Conservation (phyloP, 306 rosid species). For the Corylus americana region DNA sequence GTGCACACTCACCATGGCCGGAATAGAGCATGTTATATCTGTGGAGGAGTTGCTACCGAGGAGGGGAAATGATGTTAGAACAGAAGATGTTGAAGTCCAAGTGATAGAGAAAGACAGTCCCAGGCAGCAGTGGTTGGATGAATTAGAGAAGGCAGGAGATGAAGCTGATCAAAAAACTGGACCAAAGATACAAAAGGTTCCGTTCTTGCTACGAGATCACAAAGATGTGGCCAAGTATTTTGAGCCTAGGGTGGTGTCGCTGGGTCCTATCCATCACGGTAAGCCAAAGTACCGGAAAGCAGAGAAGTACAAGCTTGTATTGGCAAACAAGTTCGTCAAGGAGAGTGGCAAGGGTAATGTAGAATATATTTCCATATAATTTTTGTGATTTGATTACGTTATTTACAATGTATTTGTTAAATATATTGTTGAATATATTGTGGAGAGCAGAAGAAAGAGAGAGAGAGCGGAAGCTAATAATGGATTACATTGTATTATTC, state of each 20-base stretch:
- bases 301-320: constrained; percentile 1
- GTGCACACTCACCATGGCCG: background rate
- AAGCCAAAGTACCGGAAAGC: background rate
- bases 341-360: too few relatives aligned
- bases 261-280: constrained; percentile 29
- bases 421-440: too few relatives aligned
- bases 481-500: too few relatives aligned
- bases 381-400: too few relatives aligned
- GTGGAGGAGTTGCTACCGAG: background rate
- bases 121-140: background rate
- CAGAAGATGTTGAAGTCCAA: background rate
- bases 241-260: constrained; percentile 15
- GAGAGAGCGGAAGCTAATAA: too few relatives aligned
- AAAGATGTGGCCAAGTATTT: background rate
- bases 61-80: background rate
- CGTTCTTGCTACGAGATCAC: background rate
- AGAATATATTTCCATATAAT: too few relatives aligned
- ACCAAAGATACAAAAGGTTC: constrained; percentile 25
- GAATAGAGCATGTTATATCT: background rate
- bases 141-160: background rate
- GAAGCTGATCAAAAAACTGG: background rate
- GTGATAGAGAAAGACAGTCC: too few relatives aligned
- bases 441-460: too few relatives aligned
- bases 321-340: background rate
- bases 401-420: too few relatives aligned